These are phyloP conservation scores for Penicillium argentinense DNA, from an alignment of 495 filamentous ascomycete genomes.

Conservation along the genomic window DNA sequence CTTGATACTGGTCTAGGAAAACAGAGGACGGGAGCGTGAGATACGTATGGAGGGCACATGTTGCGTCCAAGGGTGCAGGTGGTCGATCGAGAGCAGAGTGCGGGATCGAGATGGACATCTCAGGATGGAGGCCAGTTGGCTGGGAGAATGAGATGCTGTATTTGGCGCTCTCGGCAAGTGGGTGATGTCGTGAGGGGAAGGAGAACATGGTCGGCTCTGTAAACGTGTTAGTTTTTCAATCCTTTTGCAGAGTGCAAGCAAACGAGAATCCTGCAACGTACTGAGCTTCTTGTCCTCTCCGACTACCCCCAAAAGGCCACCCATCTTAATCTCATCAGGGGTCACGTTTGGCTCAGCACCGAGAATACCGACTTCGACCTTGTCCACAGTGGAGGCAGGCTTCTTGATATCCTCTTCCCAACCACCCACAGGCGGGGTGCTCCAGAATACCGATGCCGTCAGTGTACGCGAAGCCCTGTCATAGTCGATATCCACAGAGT, in stretches of 20 bases:
- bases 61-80: conserved; percentile 33
- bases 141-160: conserved; percentile 55
- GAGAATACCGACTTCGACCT: conserved; percentile 83
- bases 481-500: conserved; percentile 75
- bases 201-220: conserved; percentile 77
- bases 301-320: conserved; percentile 76
- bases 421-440: conserved; percentile 36
- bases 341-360: conserved; percentile 62
- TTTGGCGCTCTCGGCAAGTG: conserved; percentile 39
- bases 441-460: conserved; percentile 63
- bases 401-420: conserved; percentile 54
- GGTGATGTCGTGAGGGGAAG: conserved; percentile 86
- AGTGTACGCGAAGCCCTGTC: conserved; percentile 67
- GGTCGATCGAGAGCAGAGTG: conserved; percentile 30
- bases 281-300: conserved; percentile 69
- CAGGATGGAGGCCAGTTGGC: conserved; percentile 89
- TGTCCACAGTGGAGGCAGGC: conserved; percentile 32
- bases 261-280: conserved; percentile 36
- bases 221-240: conserved; percentile 3
- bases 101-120: conserved; percentile 59
- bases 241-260: neutral
- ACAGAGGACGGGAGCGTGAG: conserved; percentile 80
- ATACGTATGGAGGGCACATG: conserved; percentile 78
- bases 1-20: conserved; percentile 86
- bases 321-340: conserved; percentile 70